Base-by-base conservation (phyloP, 2,329 filamentous ascomycete species). In the Sporothrix pallida region DNA sequence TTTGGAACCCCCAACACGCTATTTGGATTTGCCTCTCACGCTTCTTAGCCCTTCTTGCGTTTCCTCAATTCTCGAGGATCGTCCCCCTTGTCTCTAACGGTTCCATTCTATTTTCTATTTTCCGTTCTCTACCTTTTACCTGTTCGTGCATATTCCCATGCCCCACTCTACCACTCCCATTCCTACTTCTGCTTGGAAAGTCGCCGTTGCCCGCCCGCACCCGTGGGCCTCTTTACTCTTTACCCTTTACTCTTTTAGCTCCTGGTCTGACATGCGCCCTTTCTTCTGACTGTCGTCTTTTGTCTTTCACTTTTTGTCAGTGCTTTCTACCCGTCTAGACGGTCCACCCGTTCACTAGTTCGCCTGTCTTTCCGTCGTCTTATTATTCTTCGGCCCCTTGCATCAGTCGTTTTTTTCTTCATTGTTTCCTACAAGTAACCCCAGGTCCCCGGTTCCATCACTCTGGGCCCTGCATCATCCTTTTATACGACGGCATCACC, bases 11-110 rank as follows among this genome's bases (percentile, higher is more conserved):
- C 60, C 60, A 63, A 20, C 60, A 63, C 60, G 60, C 60, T 63
- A 63, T 63, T 42, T 23, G n/a, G 60, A 65, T 20, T 46, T 65
- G 31, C 60, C 60, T 44, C 17, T 37, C 31, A 63, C 60, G 31
- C 60, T 58, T 26, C 15, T 31, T 31, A 31, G 56, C 56, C 56
- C 23, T 31, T 31, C 37, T 58, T 58, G 56, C 56, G 3, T 58
- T 31, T 23, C 7, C 56, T 58, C 20, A 37, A 37, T 15, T 17
- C 12, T 15, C 23, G 4, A 31, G 3, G 31, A 37, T 37, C 31
- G 31, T 37, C 31, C 31, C 7, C 7, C 31, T 6, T 37, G 31
- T 3, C 31, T 37, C 31, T 37, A 37, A 37, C 31, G 31, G 31
- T 37, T 37, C 31, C 31, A 37, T 37, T 37, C 31, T 37, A 37